These are phyloP conservation scores for Tephrocybe sp. DNA, from an alignment of 768 basidiomycete species.

Conservation along the genomic window DNA sequence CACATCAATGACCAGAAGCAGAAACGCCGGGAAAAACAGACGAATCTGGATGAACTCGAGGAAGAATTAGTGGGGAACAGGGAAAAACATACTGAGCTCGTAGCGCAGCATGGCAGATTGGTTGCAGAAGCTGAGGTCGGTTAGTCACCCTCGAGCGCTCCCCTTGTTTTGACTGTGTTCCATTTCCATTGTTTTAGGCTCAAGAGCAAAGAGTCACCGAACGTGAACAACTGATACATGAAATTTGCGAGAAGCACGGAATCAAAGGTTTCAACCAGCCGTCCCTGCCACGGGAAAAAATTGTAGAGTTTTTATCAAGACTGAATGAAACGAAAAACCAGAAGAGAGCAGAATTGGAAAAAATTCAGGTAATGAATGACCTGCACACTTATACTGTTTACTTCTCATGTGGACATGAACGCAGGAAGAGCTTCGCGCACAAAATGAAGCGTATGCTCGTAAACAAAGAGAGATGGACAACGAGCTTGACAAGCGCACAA, in stretches of 20 bases:
- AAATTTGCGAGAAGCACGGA: conserved; percentile 61
- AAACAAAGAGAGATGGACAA: conserved; percentile 56
- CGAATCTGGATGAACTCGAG: conserved; percentile 58
- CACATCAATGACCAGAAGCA: conserved; percentile 51
- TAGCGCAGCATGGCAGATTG: conserved; percentile 64
- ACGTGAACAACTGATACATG: conserved; percentile 72
- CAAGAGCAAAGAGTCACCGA: conserved; percentile 68
- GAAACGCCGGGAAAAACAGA: conserved; percentile 42
- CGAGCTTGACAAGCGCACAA: conserved; percentile 50
- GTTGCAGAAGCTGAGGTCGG: conserved; percentile 70
- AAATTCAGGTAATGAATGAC: conserved; percentile 50
- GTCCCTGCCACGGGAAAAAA: conserved; percentile 67
- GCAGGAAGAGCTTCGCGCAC: conserved; percentile 51
- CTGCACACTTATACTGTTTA: not conserved
- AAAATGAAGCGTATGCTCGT: conserved; percentile 64
- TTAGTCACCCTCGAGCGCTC: not conserved
- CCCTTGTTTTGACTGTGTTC: not conserved
- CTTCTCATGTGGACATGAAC: not conserved
- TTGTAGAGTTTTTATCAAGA: conserved; percentile 68
- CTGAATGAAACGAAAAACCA: conserved; percentile 61
- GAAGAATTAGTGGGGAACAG: conserved; percentile 53
- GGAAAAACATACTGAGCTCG: conserved; percentile 50
- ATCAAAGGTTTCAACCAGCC: conserved; percentile 75
- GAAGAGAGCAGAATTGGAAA: conserved; percentile 63
- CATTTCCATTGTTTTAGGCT: conserved; percentile 41